Base-by-base conservation (phyloP, 495 filamentous ascomycete species). In the Penicillium taxi region DNA sequence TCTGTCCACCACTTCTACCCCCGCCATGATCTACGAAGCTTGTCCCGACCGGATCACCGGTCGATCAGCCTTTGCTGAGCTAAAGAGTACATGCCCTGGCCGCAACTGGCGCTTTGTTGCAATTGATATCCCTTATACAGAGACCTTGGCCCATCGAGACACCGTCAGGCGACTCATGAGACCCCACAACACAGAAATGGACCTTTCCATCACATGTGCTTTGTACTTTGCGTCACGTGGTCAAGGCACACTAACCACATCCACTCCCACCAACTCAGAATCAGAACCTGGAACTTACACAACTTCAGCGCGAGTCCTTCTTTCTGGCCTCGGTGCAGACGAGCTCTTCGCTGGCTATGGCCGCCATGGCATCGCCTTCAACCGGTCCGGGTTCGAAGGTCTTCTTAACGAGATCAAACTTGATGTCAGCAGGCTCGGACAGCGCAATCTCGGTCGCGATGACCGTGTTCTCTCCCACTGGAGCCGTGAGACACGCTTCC, bases 151-250 rank as follows among this genome's bases (percentile, higher is more conserved):
- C 3, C 86, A 94, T 49, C 78, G 86, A 30, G 48, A 70, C 5
- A 67, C 63, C 5, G 72, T 96, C 3, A 72, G 86, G 24, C 71
- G 74, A 2, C 71, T 99, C 9, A 91, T 96, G 49, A 73, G 81
- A 48, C 91, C 91, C 0, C 91, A 96, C 58, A 87, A 94, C 49
- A 96, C 91, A 0, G 93, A 96, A 57, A 99, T 99, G 91, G 91
- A 99, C 51, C 71, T 96, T 2, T 96, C 93, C n/a, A 96, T 99
- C 47, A 83, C 82, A 2, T 78, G 75, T 35, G 91, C 91, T 0
- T 72, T 96, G 29, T 96, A 95, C 63, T 98, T 98, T 55, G 86
- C 91, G 3, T 78, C 90, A 5, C 77, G 89, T 9, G 90, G 87
- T 6, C 66, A 64, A 37, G 91, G 90, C 0, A 45, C 41, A 27